These are phyloP conservation scores for Drosera capensis DNA, from an alignment of 148 eudicot genomes.

Conservation along the genomic window DNA sequence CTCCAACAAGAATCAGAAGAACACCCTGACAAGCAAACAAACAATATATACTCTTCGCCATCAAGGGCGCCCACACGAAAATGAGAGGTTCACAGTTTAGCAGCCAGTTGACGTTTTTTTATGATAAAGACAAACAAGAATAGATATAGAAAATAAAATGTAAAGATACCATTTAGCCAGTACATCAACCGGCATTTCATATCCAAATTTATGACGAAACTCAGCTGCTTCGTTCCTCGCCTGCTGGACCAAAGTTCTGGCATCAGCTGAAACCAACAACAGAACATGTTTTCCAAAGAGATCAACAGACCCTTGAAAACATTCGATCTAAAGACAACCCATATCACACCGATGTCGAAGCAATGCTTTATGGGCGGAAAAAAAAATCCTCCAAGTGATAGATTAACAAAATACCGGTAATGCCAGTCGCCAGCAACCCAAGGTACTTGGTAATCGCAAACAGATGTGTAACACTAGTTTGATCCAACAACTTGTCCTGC, in stretches of 20 bases:
- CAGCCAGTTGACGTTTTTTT: not conserved
- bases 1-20: too few relatives aligned
- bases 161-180: constrained; percentile 70
- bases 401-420: constrained; percentile 44
- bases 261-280: constrained; percentile 65
- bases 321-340: not conserved
- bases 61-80: too few relatives aligned
- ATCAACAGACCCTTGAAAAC: not conserved
- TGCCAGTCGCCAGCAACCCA: constrained; percentile 92
- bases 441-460: constrained; percentile 68
- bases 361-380: not conserved
- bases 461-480: constrained; percentile 80
- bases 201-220: constrained; percentile 81
- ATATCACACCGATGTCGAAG: too few relatives aligned
- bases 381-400: not conserved
- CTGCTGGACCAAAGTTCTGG: constrained; percentile 94
- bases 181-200: constrained; percentile 87
- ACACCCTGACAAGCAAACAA: too few relatives aligned
- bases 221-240: constrained; percentile 99
- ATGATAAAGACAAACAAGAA: not conserved
- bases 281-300: not conserved
- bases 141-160: not conserved
- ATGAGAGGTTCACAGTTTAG: too few relatives aligned
- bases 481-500: constrained; percentile 97
- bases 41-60: too few relatives aligned